Conservation (phyloP, 192 early-diverging fungal species). For the Podila minutissima region DNA sequence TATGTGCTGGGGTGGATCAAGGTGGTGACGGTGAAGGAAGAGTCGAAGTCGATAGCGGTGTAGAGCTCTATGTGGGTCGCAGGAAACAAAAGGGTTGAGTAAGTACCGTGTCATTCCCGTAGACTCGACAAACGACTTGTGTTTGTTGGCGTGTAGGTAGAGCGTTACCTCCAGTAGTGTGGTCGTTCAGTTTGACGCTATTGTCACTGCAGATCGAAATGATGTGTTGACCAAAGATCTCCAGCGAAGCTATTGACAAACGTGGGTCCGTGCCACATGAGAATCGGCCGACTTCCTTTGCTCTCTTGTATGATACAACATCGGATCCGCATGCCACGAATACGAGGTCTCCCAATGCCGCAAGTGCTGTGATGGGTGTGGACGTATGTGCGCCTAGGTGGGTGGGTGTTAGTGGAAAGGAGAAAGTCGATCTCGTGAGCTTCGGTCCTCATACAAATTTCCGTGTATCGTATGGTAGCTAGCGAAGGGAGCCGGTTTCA, state of each 20-base stretch:
- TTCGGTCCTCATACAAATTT: too few relatives aligned
- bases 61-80: conserved; percentile 64
- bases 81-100: not conserved
- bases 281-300: conserved; percentile 64
- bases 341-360: conserved; percentile 73
- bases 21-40: conserved; percentile 73
- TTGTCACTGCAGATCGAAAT: conserved; percentile 86
- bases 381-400: conserved; percentile 66
- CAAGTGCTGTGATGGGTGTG: conserved; percentile 75
- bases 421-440: not conserved
- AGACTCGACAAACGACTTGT: not conserved
- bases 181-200: conserved; percentile 80
- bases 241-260: conserved; percentile 60
- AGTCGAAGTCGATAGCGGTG: conserved; percentile 79
- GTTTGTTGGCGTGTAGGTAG: not conserved
- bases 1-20: conserved; percentile 97
- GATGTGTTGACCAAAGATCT: conserved; percentile 81
- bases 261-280: conserved; percentile 19
- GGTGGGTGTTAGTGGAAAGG: not conserved
- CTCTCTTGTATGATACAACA: conserved; percentile 73
- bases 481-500: not conserved
- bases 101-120: not conserved
- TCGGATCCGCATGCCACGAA: conserved; percentile 77
- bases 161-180: conserved; percentile 69
- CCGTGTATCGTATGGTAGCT: not conserved